phyloP scores from a whole-genome alignment of 2,329 filamentous ascomycete species.

The Cephalotrichum gorgonifer region DNA sequence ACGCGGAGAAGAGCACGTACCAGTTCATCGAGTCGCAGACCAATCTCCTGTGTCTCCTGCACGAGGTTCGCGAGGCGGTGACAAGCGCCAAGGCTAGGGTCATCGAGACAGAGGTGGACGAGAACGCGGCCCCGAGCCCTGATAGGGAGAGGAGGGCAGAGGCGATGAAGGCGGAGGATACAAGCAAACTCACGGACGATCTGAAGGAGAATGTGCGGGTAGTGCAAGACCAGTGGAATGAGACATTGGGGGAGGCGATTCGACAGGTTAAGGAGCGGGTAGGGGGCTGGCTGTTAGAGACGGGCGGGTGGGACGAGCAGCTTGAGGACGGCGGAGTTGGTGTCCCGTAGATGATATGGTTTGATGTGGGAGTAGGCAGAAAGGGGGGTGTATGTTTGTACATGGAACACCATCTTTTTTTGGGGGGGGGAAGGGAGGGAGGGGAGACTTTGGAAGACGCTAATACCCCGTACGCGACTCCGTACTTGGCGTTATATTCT shows the following conservation, averaged over 20 bases:
- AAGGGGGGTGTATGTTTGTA: conserved; percentile 7
- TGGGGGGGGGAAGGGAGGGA: neutral
- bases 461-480: conserved; percentile 12
- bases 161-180: conserved; percentile 55
- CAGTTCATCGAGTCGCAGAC: conserved; percentile 95
- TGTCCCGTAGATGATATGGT: conserved; percentile 20
- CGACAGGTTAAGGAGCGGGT: conserved; percentile 64
- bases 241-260: conserved; percentile 72
- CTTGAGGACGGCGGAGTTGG: conserved; percentile 49
- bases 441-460: conserved; percentile 6
- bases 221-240: conserved; percentile 84
- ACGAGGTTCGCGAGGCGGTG: conserved; percentile 77
- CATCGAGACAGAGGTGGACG: conserved; percentile 52
- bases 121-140: conserved; percentile 21
- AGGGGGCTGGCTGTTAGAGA: conserved; percentile 59
- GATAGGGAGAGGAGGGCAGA: conserved; percentile 31
- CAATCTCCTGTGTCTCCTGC: conserved; percentile 79
- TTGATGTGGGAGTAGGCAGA: neutral
- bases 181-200: conserved; percentile 65
- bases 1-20: conserved; percentile 86
- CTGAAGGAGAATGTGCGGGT: conserved; percentile 87
- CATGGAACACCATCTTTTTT: too few species aligned
- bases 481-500: neutral
- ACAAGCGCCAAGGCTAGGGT: conserved; percentile 58
- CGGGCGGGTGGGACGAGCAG: conserved; percentile 82